Evolutionary conservation across 805 yeast genomes (phyloP), one percentile per base, ranked within the genome.

Genomic region (Suhomyces pyralidae): DNA sequence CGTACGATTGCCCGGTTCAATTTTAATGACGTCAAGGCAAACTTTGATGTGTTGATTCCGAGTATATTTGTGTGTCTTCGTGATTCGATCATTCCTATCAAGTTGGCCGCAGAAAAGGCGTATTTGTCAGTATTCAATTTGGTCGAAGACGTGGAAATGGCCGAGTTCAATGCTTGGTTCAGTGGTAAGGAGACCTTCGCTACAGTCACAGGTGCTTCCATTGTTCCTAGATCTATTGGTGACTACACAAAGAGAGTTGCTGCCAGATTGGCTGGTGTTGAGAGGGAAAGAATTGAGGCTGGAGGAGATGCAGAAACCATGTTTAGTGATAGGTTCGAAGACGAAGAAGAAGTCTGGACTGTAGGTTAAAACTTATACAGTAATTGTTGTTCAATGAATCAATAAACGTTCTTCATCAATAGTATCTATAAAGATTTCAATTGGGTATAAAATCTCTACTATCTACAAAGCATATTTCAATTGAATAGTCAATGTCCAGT

Each of bases 221-320:
- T 88, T 34, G 86, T 78, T 61, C 64, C 83, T 38, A 81, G 98
- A 68, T 88, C 97, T 0, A 79, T 93, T 57, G 82, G 86, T 22
- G 99, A 93, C 63, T 93, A 90, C 69, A 87, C 96, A 2, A 88
- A 83, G 73, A 83, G 99, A 70, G 97, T 93, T 26, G 97, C 88
- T n/a, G 67, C 78, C 47, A 81, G 97, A 67, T 81, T 93, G 60
- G 97, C 97, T 0, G 77, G 75, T 22, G 91, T 90, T 46, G 97
- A 91, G 65, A 81, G 93, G 62, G 97, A 91, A 61, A 82, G 96
- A 76, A 79, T 90, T 26, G 86, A 81, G 19, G 94, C 90, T 12
- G 97, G 97, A 54, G 97, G 97, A 58, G 97, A 90, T 64, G 88
- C 78, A 14, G 96, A 90, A 62, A 81, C 93, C 0, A 83, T 90